Conservation (phyloP, 768 basidiomycete species). For the Termitomyces bulborhizus region DNA sequence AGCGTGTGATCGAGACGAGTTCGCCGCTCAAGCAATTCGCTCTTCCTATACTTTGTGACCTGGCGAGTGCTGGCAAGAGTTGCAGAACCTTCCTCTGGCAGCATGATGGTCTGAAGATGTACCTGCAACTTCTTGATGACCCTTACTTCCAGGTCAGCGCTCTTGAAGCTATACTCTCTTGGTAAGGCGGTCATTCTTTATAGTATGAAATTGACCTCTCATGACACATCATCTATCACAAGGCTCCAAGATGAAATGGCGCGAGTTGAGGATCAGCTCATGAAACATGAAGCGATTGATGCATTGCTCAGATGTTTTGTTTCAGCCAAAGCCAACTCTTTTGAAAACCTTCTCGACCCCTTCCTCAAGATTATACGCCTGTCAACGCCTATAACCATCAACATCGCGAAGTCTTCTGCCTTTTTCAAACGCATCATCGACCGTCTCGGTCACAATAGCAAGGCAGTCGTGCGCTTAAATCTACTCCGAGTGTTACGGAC, state of each 20-base stretch:
- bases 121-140: slow-evolving; percentile 71
- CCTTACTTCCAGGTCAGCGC: slow-evolving; percentile 92
- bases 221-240: not conserved
- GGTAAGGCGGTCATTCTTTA: slow-evolving; percentile 42
- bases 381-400: slow-evolving; percentile 67
- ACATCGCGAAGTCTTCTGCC: slow-evolving; percentile 66
- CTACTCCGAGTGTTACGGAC: slow-evolving; percentile 78
- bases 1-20: slow-evolving; percentile 79
- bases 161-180: slow-evolving; percentile 84
- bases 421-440: slow-evolving; percentile 90
- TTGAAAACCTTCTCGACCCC: slow-evolving; percentile 89
- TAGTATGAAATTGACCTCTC: not conserved
- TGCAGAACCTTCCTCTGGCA: slow-evolving; percentile 90
- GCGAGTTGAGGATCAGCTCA: slow-evolving; percentile 84
- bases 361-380: slow-evolving; percentile 88
- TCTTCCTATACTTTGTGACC: slow-evolving; percentile 92
- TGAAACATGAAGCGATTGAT: slow-evolving; percentile 59
- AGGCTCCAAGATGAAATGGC: slow-evolving; percentile 96
- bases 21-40: slow-evolving; percentile 97
- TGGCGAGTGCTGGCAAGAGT: slow-evolving; percentile 91
- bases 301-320: slow-evolving; percentile 76
- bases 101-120: slow-evolving; percentile 82
- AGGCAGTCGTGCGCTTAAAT: slow-evolving; percentile 88
- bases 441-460: slow-evolving; percentile 59
- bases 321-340: slow-evolving; percentile 79